phyloP scores from a whole-genome alignment of 768 basidiomycete species.

The Russula brevipes region DNA sequence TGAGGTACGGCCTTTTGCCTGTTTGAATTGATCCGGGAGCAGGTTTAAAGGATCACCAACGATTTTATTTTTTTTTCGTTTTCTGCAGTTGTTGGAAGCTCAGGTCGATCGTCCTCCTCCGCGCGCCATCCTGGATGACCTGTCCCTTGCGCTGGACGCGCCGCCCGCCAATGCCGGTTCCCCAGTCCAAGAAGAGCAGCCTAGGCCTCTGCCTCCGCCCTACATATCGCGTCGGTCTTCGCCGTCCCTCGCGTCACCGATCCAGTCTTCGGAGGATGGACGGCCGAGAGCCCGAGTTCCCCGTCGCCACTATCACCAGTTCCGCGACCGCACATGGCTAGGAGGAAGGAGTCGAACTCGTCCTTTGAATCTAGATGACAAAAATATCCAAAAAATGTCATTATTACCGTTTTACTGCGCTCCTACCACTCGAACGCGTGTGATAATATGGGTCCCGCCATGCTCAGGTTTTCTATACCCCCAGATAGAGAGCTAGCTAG shows the following conservation, averaged over 20 bases:
- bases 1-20: constrained; percentile 45
- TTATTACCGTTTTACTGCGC: neutral
- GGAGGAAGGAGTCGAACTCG: constrained; percentile 7
- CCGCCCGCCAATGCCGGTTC: constrained; percentile 3
- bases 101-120: constrained; percentile 84
- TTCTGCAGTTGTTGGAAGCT: constrained; percentile 65
- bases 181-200: constrained; percentile 27
- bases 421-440: no score
- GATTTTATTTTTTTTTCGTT: neutral
- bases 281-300: constrained; percentile 2
- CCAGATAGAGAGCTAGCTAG: constrained; percentile 1
- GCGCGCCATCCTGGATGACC: constrained; percentile 60
- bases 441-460: neutral
- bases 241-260: constrained; percentile 27
- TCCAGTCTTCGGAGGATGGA: neutral
- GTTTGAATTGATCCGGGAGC: neutral
- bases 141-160: constrained; percentile 26
- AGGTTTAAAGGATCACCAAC: neutral
- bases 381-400: neutral
- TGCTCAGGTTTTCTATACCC: constrained; percentile 1
- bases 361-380: constrained; percentile 15
- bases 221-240: constrained; percentile 57
- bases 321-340: constrained; percentile 9
- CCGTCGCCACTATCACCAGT: constrained; percentile 9
- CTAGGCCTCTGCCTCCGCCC: constrained; percentile 48